Conservation (phyloP, 805 yeast species). For the Candida gorgasii region DNA sequence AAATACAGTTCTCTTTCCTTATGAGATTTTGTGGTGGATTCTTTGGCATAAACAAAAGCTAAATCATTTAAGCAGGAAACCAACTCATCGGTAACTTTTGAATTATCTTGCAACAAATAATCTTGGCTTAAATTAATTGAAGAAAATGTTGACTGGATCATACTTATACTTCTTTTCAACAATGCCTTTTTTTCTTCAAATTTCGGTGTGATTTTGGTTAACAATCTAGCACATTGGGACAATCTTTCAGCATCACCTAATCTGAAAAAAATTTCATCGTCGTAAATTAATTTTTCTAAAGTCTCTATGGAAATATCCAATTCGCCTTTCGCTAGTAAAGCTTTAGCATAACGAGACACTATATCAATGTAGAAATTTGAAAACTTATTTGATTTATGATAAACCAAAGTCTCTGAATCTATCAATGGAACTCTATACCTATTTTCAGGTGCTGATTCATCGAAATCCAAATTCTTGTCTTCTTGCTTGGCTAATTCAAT, state of each 20-base stretch:
- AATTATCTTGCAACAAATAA: constrained; percentile 26
- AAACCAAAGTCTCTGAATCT: constrained; percentile 28
- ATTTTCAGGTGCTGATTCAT: constrained; percentile 24
- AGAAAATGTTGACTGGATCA: constrained; percentile 33
- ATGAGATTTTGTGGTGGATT: constrained; percentile 7
- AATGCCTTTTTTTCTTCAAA: constrained; percentile 23
- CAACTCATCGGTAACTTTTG: constrained; percentile 40
- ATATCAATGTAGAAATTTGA: constrained; percentile 46
- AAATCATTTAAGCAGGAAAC: constrained; percentile 31
- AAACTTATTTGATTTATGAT: constrained; percentile 30
- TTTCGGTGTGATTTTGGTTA: constrained; percentile 27
- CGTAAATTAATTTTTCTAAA: constrained; percentile 30
- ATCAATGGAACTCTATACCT: constrained; percentile 36
- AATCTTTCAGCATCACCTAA: constrained; percentile 44
- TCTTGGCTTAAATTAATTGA: constrained; percentile 24
- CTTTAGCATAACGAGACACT: constrained; percentile 39
- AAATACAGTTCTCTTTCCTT: constrained; percentile 18
- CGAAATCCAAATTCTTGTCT: constrained; percentile 26
- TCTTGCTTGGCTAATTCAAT: constrained; percentile 32
- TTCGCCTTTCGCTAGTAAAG: constrained; percentile 43
- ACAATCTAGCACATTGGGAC: constrained; percentile 39
- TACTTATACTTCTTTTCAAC: constrained; percentile 30
- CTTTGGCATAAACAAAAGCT: constrained; percentile 33
- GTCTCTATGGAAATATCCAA: constrained; percentile 29
- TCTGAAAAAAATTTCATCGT: constrained; percentile 37